Evolutionary conservation across 768 basidiomycete species (phyloP), one percentile per base, ranked within the genome.

Genomic region (Russula olivacea): DNA sequence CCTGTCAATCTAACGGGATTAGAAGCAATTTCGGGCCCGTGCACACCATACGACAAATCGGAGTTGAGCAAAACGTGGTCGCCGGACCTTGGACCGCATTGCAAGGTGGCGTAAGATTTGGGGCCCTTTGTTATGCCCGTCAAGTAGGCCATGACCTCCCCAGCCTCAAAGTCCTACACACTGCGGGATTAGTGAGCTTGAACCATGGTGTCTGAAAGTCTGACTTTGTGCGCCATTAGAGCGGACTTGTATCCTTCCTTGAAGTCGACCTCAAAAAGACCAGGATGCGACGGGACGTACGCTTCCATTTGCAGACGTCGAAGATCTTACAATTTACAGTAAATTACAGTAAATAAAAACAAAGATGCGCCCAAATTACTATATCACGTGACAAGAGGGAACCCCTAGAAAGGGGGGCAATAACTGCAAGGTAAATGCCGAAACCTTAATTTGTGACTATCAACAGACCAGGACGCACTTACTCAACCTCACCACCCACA

Each of bases 41-140:
- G 73, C 79, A 69, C 70, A 82, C 84, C 77, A 70, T 83, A 86
- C 2, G 82, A 70, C 28, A 87, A 73, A 71, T 87, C 85, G 50
- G 81, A 82, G 71, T 85, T 82, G 19, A 86, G 73, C 61, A 83
- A 79, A 59, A 83, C 71, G 69, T 86, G 81, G 59, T 84, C 80
- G 7, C 77, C 68, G 0, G 71, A 58, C 9, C 76, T 76, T 6
- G 67, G 67, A 6, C 81, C 82, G 63, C 77, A 83, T 70, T 85
- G 84, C 3, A 85, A 76, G 30, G 80, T 79, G 2, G 76, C 79
- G 66, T 83, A 84, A 0, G 78, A 75, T 66, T 80, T 81, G 0
- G 69, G 68, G 3, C 72, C 72, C 21, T 60, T 69, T 0, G 73
- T 77, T 19, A 72, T 47, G 17, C 74, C 76, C 11, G 68, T 68